These are phyloP conservation scores for Botrytis tulipae DNA, from an alignment of 2,329 filamentous ascomycete species.

Conservation along the genomic window DNA sequence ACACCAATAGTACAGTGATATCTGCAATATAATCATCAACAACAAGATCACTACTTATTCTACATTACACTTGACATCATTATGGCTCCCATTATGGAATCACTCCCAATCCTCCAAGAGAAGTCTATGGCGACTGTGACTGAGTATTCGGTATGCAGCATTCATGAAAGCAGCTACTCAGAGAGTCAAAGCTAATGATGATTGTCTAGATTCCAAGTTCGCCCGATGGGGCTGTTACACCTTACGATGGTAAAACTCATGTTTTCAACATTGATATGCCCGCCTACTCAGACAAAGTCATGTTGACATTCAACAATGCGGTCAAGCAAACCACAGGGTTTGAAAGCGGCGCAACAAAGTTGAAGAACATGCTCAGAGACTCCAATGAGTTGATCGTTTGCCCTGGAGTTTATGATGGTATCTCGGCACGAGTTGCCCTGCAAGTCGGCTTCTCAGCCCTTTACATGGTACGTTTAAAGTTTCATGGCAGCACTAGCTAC, in stretches of 20 bases:
- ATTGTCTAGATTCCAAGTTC: not conserved
- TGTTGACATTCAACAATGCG: constrained; percentile 9
- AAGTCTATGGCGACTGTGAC: not conserved
- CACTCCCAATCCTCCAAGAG: constrained; percentile 9
- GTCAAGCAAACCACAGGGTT: constrained; percentile 8
- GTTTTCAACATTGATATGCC: constrained; percentile 16
- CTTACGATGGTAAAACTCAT: constrained; percentile 11
- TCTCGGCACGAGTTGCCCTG: constrained; percentile 62
- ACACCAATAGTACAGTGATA: constrained; percentile 3
- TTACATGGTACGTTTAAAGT: constrained; percentile 57
- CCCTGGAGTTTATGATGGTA: constrained; percentile 68
- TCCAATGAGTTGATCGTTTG: constrained; percentile 21
- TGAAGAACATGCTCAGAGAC: constrained; percentile 18
- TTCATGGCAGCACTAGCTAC: not conserved
- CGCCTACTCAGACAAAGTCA: constrained; percentile 17
- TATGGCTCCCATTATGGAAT: constrained; percentile 16
- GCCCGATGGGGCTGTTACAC: not conserved
- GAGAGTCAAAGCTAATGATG: constrained; percentile 6
- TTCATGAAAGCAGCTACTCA: not conserved
- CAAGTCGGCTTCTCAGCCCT: constrained; percentile 60
- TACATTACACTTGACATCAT: constrained; percentile 5
- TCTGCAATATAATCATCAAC: constrained; percentile 5
- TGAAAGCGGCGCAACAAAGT: constrained; percentile 18
- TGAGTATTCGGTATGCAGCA: constrained; percentile 4
- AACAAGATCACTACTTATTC: constrained; percentile 4